Evolutionary conservation across 495 filamentous ascomycete genomes (phyloP).

Genomic region (Aspergillus carlsbadensis): DNA sequence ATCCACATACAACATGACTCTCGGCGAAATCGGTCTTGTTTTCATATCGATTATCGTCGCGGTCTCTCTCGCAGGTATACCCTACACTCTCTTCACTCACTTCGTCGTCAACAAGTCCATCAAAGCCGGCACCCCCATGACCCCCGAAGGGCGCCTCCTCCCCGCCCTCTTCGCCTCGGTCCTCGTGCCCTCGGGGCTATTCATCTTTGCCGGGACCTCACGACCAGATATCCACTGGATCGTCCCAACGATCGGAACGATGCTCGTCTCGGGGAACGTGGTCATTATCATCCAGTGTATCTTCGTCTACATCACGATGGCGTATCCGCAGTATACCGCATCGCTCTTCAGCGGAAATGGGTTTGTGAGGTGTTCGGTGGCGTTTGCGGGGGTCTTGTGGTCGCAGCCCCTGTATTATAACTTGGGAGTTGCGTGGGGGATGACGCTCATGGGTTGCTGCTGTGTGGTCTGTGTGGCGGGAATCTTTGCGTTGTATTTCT

Average conservation of each 20-base stretch:
- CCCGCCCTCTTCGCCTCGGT: background rate
- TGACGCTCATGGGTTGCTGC: background rate
- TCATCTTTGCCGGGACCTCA: background rate
- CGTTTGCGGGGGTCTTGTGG: slow-evolving; percentile 4
- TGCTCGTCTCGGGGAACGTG: slow-evolving; percentile 42
- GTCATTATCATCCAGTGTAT: slow-evolving; percentile 52
- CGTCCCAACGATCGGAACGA: slow-evolving; percentile 46
- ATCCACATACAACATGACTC: no score
- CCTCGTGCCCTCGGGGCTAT: background rate
- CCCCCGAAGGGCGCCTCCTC: no score
- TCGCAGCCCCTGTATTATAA: background rate
- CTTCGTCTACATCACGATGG: slow-evolving; percentile 62
- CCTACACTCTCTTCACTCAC: no score
- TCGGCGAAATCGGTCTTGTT: no score
- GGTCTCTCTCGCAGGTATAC: no score
- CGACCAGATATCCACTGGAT: slow-evolving; percentile 56
- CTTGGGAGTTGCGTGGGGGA: background rate
- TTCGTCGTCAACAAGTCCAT: no score
- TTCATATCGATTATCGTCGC: no score
- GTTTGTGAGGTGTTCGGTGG: slow-evolving; percentile 40
- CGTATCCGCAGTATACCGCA: slow-evolving; percentile 63
- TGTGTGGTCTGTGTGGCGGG: background rate
- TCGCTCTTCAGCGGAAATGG: slow-evolving; percentile 63
- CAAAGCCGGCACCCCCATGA: no score
- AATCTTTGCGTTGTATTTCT: background rate